Base-by-base conservation (phyloP, 1,139 yeast species). In the Taphrina sp. region DNA sequence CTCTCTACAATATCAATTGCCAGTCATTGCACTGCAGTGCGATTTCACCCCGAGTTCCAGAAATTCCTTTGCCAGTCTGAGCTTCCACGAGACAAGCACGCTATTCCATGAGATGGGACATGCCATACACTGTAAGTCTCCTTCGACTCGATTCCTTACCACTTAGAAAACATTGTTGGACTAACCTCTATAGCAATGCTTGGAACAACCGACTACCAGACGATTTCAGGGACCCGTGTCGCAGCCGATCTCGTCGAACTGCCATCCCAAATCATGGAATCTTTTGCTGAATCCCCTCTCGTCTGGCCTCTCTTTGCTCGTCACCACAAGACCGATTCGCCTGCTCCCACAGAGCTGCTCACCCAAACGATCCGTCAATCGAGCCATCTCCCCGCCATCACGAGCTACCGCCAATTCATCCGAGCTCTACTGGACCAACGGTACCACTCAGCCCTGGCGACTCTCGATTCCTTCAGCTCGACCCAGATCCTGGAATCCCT, bases 21-120 rank as follows among this genome's bases (percentile, higher is more conserved):
- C 98, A 0, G 89, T 92, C 8, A 86, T 92, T 55, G 86, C 95
- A 1, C 73, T 92, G 29, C 87, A 89, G 26, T 92, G 97, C 66
- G 90, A 89, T 66, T 92, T 92, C 69, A 73, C 74, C n/a, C 31
- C 31, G 8, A 22, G 49, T 16, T 23, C 45, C 16, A 16, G 35
- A 12, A 33, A 23, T 5, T 29, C 34, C 35, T 65, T 67, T 17
- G 76, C 83, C 46, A 72, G 87, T 23, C 71, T 92, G 38, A 75
- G 83, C 5, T 75, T 87, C 60, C 80, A 77, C 58, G 97, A 94
- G 65, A 90, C 92, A 3, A 95, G 90, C 65, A 92, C 98, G 0
- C 72, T 92, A 31, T 92, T 94, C 72, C 99, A 92, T 70, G 99
- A 92, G 70, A 89, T 92, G 95, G 99, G 99, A 0, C 99, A 92